phyloP scores from a whole-genome alignment of 148 eudicot species.

The Beta vulgaris region DNA sequence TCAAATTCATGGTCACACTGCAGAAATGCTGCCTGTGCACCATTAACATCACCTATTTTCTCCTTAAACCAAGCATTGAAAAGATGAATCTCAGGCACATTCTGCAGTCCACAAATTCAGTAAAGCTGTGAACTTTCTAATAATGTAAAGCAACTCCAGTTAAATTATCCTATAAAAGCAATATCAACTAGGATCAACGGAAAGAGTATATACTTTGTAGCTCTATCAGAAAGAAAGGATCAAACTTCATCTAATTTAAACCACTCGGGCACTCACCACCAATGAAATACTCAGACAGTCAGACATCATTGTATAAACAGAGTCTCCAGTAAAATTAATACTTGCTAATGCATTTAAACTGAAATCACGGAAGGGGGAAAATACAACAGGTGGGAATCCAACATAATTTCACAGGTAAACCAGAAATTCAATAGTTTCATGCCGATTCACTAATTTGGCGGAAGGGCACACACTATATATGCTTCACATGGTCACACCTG shows the following conservation, averaged over 20 bases:
- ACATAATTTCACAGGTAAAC: not conserved
- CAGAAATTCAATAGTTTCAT: not conserved
- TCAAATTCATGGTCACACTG: constrained; percentile 40
- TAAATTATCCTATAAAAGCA: constrained; percentile 14
- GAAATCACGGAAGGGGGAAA: not conserved
- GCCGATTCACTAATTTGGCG: no score
- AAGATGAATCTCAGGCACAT: constrained; percentile 66
- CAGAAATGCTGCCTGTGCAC: constrained; percentile 53
- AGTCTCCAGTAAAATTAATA: not conserved
- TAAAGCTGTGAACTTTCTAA: constrained; percentile 25
- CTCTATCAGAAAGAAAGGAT: no score
- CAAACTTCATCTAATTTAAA: not conserved
- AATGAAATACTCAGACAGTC: not conserved
- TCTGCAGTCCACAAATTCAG: constrained; percentile 48
- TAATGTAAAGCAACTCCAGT: constrained; percentile 17
- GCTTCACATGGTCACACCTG: no score
- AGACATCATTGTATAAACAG: constrained; percentile 7
- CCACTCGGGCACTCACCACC: not conserved
- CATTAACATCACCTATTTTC: constrained; percentile 59
- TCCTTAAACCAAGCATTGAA: constrained; percentile 74
- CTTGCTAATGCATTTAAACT: not conserved
- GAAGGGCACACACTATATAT: no score
- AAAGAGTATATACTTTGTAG: not conserved
- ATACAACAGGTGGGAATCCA: not conserved
- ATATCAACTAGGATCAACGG: constrained; percentile 5